phyloP scores from a whole-genome alignment of 2,329 filamentous ascomycete species.

The Aspergillus uvarum region DNA sequence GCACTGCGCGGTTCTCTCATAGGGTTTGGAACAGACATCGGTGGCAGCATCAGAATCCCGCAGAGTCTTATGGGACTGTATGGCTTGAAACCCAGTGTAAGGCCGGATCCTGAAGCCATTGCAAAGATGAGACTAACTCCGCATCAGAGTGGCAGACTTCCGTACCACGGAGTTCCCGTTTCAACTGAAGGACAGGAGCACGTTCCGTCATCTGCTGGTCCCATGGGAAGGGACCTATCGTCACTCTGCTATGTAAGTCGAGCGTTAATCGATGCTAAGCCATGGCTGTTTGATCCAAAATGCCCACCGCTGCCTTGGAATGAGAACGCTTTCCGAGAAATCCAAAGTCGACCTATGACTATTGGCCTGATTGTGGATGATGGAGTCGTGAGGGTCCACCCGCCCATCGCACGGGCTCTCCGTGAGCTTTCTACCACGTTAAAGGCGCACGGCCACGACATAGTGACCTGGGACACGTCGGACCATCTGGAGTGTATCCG shows the following conservation, averaged over 20 bases:
- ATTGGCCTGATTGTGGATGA: constrained; percentile 55
- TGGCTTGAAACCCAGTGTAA: constrained; percentile 47
- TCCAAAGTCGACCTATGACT: constrained; percentile 46
- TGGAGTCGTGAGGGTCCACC: constrained; percentile 56
- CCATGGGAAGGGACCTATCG: constrained; percentile 54
- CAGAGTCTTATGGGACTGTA: constrained; percentile 50
- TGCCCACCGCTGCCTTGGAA: constrained; percentile 58
- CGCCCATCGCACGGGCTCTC: constrained; percentile 52
- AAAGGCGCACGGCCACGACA: constrained; percentile 51
- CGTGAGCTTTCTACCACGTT: constrained; percentile 39
- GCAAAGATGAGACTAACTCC: neutral
- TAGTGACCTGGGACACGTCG: constrained; percentile 54
- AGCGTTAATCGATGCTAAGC: constrained; percentile 47
- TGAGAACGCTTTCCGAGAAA: constrained; percentile 43
- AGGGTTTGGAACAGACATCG: constrained; percentile 55
- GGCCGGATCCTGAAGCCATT: constrained; percentile 17
- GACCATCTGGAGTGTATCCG: constrained; percentile 56
- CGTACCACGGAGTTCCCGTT: constrained; percentile 59
- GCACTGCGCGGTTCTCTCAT: constrained; percentile 44
- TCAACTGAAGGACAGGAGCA: constrained; percentile 65
- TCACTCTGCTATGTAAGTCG: constrained; percentile 53
- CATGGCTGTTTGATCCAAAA: constrained; percentile 57
- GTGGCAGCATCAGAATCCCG: constrained; percentile 53
- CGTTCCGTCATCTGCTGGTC: constrained; percentile 62
- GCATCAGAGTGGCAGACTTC: constrained; percentile 54